Conservation (phyloP, 345 rosid species). For the Euphorbia tirucalli region DNA sequence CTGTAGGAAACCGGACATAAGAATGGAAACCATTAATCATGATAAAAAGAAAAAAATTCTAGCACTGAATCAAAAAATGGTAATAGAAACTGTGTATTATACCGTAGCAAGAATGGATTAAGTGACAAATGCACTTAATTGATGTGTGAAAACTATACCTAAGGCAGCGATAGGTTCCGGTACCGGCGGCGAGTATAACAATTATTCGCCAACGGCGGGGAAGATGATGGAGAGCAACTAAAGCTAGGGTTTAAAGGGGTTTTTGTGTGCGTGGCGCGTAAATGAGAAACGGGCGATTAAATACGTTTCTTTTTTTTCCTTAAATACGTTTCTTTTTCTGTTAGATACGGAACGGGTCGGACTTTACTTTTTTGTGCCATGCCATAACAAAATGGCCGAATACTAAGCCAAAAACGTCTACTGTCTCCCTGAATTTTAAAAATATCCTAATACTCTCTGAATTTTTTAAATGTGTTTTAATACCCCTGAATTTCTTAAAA, state of each 20-base stretch:
- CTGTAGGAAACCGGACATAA: not conserved
- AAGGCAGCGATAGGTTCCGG: not conserved
- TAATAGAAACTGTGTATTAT: not conserved
- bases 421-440: no score
- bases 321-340: no score
- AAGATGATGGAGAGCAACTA: not conserved
- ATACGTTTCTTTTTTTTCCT: no score
- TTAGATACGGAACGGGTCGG: no score
- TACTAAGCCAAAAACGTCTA: no score
- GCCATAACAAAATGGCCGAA: no score
- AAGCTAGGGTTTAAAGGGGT: constrained; percentile 1
- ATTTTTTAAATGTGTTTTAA: no score
- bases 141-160: not conserved
- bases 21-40: not conserved
- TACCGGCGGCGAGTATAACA: not conserved
- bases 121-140: not conserved
- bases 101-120: not conserved
- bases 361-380: no score
- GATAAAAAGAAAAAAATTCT: not conserved
- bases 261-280: not conserved
- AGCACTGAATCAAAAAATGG: not conserved
- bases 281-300: no score
- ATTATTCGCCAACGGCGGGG: not conserved
- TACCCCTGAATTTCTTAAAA: no score
- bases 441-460: no score